phyloP scores from a whole-genome alignment of 306 rosid species.

The Vicia villosa region DNA sequence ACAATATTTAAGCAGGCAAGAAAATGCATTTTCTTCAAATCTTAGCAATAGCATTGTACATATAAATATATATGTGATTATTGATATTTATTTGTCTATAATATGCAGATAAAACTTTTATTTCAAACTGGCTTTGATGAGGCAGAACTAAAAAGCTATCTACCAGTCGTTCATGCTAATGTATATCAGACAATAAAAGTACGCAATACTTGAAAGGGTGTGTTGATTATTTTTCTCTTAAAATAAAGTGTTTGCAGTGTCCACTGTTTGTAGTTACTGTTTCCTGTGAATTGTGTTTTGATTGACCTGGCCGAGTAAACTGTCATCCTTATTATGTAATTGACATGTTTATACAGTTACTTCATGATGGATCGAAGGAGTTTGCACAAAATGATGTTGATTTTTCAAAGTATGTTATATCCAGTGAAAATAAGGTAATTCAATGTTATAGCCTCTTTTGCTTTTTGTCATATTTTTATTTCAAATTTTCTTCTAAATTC shows the following conservation, averaged over 20 bases:
- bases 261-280: constrained; percentile 33
- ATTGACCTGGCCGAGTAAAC: constrained; percentile 25
- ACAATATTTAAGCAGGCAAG: constrained; percentile 96
- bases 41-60: not conserved
- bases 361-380: constrained; percentile 92
- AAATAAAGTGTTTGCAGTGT: constrained; percentile 52
- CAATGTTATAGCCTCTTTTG: constrained; percentile 11
- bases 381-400: constrained; percentile 73
- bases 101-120: constrained; percentile 85
- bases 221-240: constrained; percentile 92
- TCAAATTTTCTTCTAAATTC: constrained; percentile 26
- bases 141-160: constrained; percentile 89
- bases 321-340: constrained; percentile 28
- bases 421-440: constrained; percentile 77
- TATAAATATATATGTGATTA: constrained; percentile 18
- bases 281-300: constrained; percentile 43
- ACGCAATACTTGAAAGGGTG: constrained; percentile 99
- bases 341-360: constrained; percentile 59
- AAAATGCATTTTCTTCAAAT: constrained; percentile 24
- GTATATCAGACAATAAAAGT: constrained; percentile 99
- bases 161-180: constrained; percentile 95
- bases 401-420: constrained; percentile 61
- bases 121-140: constrained; percentile 98
- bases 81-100: constrained; percentile 21
- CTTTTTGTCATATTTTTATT: not conserved